Evolutionary conservation across 139 green algal genomes (phyloP).

Genomic region (Diplosphaera chodatii): DNA sequence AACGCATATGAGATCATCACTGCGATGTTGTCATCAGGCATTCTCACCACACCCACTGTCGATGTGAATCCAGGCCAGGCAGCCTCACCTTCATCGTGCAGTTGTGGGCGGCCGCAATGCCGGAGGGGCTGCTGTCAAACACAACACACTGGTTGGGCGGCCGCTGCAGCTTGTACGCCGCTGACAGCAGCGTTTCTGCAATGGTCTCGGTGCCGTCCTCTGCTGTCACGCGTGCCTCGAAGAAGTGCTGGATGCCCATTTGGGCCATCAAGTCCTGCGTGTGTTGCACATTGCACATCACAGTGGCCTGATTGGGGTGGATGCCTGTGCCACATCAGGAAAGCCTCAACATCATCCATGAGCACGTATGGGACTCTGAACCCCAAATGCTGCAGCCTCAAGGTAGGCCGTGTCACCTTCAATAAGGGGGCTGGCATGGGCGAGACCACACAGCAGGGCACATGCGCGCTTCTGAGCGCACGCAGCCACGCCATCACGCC

Average conservation of each 20-base stretch:
- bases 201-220: slow-evolving; percentile 85
- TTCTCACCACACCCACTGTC: too few relatives aligned
- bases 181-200: slow-evolving; percentile 64
- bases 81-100: slow-evolving; percentile 70
- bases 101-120: slow-evolving; percentile 84
- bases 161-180: slow-evolving; percentile 72
- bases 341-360: too few relatives aligned
- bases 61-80: too few relatives aligned
- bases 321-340: too few relatives aligned
- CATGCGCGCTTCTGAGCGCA: slow-evolving; percentile 42
- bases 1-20: too few relatives aligned
- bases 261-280: slow-evolving; percentile 34
- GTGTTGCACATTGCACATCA: too few relatives aligned
- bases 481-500: slow-evolving; percentile 62
- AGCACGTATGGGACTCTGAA: too few relatives aligned
- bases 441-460: slow-evolving; percentile 64
- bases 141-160: slow-evolving; percentile 78
- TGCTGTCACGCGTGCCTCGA: slow-evolving; percentile 39
- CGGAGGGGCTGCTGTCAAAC: slow-evolving; percentile 58
- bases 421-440: slow-evolving; percentile 30
- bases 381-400: too few relatives aligned
- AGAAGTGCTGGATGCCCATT: slow-evolving; percentile 54
- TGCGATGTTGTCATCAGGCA: too few relatives aligned
- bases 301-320: too few relatives aligned
- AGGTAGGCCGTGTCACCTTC: too few relatives aligned